Percentiles rank a stretch among this genome's conserved stretches.
Conservation (phyloP, 1,284 basidiomycete genomes). For the Tausonia pullulans region DNA sequence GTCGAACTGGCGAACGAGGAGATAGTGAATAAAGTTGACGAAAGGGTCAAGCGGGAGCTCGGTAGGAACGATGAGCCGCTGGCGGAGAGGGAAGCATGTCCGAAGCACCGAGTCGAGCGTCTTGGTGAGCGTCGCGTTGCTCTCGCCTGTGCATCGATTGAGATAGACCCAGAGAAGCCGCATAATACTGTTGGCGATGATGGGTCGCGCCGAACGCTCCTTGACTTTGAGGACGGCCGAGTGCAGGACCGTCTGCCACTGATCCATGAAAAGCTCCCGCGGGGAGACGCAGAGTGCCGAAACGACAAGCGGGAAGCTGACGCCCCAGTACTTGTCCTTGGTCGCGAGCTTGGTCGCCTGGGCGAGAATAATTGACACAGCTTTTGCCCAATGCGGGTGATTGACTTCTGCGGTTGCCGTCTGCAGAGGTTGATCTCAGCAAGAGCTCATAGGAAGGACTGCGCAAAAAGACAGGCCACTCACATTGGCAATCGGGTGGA, state of each 20-base stretch:
- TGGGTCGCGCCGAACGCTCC: slow-evolving; percentile 51
- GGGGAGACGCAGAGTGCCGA: slow-evolving; percentile 79
- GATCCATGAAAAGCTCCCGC: slow-evolving; percentile 67
- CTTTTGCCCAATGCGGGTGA: slow-evolving; percentile 86
- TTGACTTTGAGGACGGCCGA: slow-evolving; percentile 63
- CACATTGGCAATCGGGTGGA: slow-evolving; percentile 85
- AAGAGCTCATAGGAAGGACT: neutral
- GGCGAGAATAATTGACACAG: slow-evolving; percentile 72
- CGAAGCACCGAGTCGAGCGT: slow-evolving; percentile 69
- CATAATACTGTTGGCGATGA: slow-evolving; percentile 69
- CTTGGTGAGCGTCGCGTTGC: slow-evolving; percentile 59
- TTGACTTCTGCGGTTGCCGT: slow-evolving; percentile 94
- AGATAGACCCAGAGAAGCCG: slow-evolving; percentile 89
- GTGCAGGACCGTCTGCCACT: slow-evolving; percentile 68
- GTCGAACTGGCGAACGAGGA: slow-evolving; percentile 75
- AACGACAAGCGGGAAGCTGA: slow-evolving; percentile 75
- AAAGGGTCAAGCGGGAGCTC: slow-evolving; percentile 71
- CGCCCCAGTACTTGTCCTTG: slow-evolving; percentile 84
- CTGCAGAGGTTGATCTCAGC: slow-evolving; percentile 33
- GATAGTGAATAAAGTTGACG: slow-evolving; percentile 68
- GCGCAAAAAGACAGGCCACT: neutral
- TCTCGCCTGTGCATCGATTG: slow-evolving; percentile 72
- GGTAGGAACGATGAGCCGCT: slow-evolving; percentile 49
- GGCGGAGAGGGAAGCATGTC: slow-evolving; percentile 65
- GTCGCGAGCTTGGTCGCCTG: slow-evolving; percentile 75